Conservation (phyloP, 2,329 filamentous ascomycete species). For the Coleophoma crateriformis region DNA sequence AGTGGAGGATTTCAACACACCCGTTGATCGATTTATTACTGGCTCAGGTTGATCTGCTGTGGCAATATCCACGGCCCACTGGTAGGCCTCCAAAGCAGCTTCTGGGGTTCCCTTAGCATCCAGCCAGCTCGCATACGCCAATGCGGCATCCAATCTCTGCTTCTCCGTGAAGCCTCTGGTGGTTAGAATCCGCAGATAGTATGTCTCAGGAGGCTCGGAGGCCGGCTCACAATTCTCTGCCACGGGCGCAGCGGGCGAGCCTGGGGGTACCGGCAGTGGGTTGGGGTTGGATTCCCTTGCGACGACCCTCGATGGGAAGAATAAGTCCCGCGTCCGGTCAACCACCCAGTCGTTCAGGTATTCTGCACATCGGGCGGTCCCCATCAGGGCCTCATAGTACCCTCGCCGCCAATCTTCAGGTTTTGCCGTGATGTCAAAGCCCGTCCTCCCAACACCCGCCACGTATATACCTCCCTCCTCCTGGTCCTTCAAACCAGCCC, state of each 20-base stretch:
- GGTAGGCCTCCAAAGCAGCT: slow-evolving; percentile 66
- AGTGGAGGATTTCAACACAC: slow-evolving; percentile 55
- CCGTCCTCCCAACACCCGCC: slow-evolving; percentile 45
- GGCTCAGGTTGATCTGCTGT: slow-evolving; percentile 43
- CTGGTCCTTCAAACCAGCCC: slow-evolving; percentile 51
- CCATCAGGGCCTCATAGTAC: slow-evolving; percentile 79
- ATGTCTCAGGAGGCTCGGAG: slow-evolving; percentile 66
- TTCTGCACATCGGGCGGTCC: slow-evolving; percentile 70
- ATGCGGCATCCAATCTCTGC: slow-evolving; percentile 74
- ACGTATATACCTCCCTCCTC: slow-evolving; percentile 46
- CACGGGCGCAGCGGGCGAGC: slow-evolving; percentile 54
- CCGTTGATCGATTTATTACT: slow-evolving; percentile 57
- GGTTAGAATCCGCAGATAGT: slow-evolving; percentile 77
- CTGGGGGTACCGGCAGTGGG: slow-evolving; percentile 66
- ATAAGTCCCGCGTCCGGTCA: slow-evolving; percentile 58
- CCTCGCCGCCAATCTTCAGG: slow-evolving; percentile 80
- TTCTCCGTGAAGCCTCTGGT: slow-evolving; percentile 73
- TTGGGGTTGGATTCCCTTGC: slow-evolving; percentile 79
- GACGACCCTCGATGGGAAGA: slow-evolving; percentile 69
- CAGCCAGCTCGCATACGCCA: slow-evolving; percentile 81
- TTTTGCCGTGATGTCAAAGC: slow-evolving; percentile 42
- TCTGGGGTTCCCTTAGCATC: slow-evolving; percentile 66
- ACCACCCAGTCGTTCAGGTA: slow-evolving; percentile 74
- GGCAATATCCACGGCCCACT: slow-evolving; percentile 72
- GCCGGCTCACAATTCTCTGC: slow-evolving; percentile 72